A percentile compares a stretch with the other conserved stretches of the same genome.
These are phyloP conservation scores for Euptelea pleiosperma DNA, from an alignment of 164 flowering plant genomes.

Conservation along the genomic window DNA sequence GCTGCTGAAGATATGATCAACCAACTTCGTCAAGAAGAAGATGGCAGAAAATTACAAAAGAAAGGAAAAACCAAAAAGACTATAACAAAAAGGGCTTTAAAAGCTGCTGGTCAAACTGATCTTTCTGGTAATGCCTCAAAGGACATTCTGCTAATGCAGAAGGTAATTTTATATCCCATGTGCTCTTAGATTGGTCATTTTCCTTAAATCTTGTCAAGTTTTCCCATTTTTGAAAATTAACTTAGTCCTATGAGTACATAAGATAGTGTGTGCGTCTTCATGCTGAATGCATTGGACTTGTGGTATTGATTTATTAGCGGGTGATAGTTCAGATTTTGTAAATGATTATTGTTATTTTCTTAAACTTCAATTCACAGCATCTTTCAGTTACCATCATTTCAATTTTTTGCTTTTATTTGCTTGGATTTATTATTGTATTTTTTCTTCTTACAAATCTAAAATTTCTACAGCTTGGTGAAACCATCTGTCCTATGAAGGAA, in stretches of 20 bases:
- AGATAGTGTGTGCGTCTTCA: too few species aligned
- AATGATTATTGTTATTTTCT: too few species aligned
- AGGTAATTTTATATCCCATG: slow-evolving; percentile 36
- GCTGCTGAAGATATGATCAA: slow-evolving; percentile 96
- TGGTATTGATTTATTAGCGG: too few species aligned
- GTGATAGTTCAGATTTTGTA: too few species aligned
- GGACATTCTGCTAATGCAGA: slow-evolving; percentile 87
- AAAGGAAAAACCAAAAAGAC: slow-evolving; percentile 81
- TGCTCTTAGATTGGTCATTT: neutral
- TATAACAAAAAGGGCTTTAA: slow-evolving; percentile 87
- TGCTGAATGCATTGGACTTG: too few species aligned
- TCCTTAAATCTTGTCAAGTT: neutral
- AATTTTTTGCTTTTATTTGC: neutral
- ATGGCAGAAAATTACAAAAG: slow-evolving; percentile 79
- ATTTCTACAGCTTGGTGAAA: slow-evolving; percentile 82
- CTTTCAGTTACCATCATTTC: neutral
- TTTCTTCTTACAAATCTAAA: neutral
- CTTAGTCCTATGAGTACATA: too few species aligned
- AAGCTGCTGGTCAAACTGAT: slow-evolving; percentile 93
- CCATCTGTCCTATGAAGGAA: slow-evolving; percentile 93
- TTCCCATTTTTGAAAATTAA: neutral
- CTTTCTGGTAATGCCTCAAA: slow-evolving; percentile 88
- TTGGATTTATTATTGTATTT: neutral
- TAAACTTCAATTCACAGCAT: too few species aligned
- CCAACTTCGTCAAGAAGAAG: slow-evolving; percentile 89